Percentiles rank a stretch among this genome's conserved stretches.
These are phyloP conservation scores for Saposhnikovia divaricata DNA, from an alignment of 129 eudicot species.

Conservation along the genomic window DNA sequence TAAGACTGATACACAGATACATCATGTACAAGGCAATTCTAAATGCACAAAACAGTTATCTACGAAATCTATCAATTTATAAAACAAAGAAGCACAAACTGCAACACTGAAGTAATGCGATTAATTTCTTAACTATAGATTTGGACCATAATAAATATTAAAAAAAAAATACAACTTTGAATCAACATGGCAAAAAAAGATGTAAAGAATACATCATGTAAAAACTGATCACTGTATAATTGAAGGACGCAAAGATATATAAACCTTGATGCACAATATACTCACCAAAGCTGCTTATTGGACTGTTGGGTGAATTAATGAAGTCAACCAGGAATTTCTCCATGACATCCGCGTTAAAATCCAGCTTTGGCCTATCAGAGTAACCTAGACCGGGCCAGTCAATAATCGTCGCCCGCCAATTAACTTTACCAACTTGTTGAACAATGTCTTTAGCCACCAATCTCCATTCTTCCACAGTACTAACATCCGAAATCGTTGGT, in stretches of 20 bases:
- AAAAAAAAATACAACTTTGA: not conserved
- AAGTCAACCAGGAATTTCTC: constrained; percentile 82
- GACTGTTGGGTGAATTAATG: constrained; percentile 52
- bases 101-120: not conserved
- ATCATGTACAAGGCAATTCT: not conserved
- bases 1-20: no score
- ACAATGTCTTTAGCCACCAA: constrained; percentile 66
- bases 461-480: constrained; percentile 97
- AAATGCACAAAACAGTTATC: not conserved
- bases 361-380: constrained; percentile 86
- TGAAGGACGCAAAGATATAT: not conserved
- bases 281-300: constrained; percentile 47
- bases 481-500: constrained; percentile 94
- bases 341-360: constrained; percentile 81
- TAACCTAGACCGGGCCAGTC: constrained; percentile 97
- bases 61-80: not conserved
- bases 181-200: no score
- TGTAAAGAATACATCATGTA: not conserved
- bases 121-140: not conserved
- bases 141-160: no score
- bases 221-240: not conserved
- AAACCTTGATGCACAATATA: not conserved
- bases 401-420: constrained; percentile 71
- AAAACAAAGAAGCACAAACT: not conserved
- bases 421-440: constrained; percentile 35